Base-by-base conservation (phyloP, 1,284 basidiomycete species). In the Cutaneotrichosporon daszewskae region DNA sequence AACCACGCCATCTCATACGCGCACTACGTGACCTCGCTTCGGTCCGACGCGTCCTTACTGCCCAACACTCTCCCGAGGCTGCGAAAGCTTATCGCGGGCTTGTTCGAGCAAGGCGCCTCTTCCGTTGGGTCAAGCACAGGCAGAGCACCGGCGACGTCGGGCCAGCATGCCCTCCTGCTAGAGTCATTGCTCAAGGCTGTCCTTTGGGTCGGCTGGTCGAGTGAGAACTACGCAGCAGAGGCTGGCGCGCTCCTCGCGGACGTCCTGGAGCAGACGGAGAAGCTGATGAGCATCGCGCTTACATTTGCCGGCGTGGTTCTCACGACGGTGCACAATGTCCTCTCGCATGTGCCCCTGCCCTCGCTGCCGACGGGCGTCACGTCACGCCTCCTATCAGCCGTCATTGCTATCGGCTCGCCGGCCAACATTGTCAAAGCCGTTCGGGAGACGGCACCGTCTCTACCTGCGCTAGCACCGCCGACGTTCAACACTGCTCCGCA, bases 1-100 rank as follows among this genome's bases (percentile, higher is more conserved):
- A 68, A 71, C 51, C 63, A 66, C 43, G 64, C 62, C 19, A 63
- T 69, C 52, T 67, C 67, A 6, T 71, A 62, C 35, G 60, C 66
- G 10, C 63, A 63, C 47, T 71, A 71, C 39, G 61, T 67, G 18
- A 53, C 60, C 10, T 64, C 62, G 9, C 28, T 31, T n/a, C n/a
- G n/a, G n/a, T n/a, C n/a, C n/a, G n/a, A n/a, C n/a, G n/a, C n/a
- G 23, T 8, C n/a, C n/a, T n/a, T n/a, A n/a, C 45, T 49, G 13
- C 34, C 41, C 2, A 17, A 27, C 8, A n/a, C 34, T 2, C 37
- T 41, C 18, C 23, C 33, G 4, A 51, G 47, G 3, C 44, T 68
- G n/a, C 52, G 56, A 17, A 17, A 25, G 4, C 54, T 70, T 5
- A 37, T 70, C 4, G 29, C 36, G 3, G 60, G 58, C 2, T 39